Base-by-base conservation (phyloP, 371 early-diverging fungal species). In the Umbelopsis sp. region DNA sequence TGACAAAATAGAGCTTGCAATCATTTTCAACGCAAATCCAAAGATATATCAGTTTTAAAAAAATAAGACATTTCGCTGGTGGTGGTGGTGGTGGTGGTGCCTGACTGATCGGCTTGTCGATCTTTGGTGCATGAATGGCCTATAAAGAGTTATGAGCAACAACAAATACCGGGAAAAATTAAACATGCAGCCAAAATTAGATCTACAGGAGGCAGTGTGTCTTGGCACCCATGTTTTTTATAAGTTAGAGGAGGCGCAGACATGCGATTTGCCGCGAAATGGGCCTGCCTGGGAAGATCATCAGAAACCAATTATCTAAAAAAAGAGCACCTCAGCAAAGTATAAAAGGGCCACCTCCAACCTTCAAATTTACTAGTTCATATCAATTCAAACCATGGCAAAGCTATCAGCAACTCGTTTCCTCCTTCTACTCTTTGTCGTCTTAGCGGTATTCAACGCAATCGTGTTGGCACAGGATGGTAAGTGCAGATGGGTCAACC, bases 1-100 rank as follows among this genome's bases (percentile, higher is more conserved):
- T 48, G 48, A 48, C 48, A 48, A 48, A 48, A 48, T 48, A 48
- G 48, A 48, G 48, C 48, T 20, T 48, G 48, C 48, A 48, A 48
- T 48, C 48, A 48, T 48, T 48, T 48, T 48, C 48, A 48, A 48
- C 48, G 48, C 48, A 48, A 48, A 10, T 18, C 48, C 7, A 48
- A 48, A n/a, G 22, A 22, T 22, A 48, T 48, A 48, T 48, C 18
- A 48, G 18, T 48, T 48, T 48, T 48, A 1, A 48, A 48, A 48
- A 10, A n/a, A 48, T 48, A 48, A 48, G 16, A 12, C 48, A 41
- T 48, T 22, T 48, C 48, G 7, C 16, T 48, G 7, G 1, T 48
- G 11, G 48, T 8, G 48, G 16, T n/a, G n/a, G n/a, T n/a, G 16
- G 20, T 6, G 48, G 16, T 48, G 48, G 29, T 48, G 16, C 48